Conservation (phyloP, 768 basidiomycete species). For the Hydnomerulius pinastri region DNA sequence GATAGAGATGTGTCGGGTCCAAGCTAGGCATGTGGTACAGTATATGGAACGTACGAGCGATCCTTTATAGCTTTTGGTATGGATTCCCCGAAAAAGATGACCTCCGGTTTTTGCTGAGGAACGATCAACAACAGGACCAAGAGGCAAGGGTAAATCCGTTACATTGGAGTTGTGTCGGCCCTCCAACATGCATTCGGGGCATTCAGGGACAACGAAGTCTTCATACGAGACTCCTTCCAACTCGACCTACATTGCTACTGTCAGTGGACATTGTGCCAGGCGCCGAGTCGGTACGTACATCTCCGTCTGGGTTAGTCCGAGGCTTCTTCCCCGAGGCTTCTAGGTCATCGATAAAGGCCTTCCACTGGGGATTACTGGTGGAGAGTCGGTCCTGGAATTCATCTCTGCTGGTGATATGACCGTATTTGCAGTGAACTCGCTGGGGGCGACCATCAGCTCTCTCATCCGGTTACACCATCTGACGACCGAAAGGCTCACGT, state of each 20-base stretch:
- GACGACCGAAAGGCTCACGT: conserved; percentile 46
- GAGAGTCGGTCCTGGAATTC: conserved; percentile 77
- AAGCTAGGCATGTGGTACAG: background rate
- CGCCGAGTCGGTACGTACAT: conserved; percentile 50
- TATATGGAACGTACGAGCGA: conserved; percentile 57
- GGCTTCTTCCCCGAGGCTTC: conserved; percentile 58
- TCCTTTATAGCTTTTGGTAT: conserved; percentile 66
- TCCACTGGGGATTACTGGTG: conserved; percentile 77
- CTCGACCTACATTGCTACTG: conserved; percentile 58
- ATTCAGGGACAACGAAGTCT: conserved; percentile 79
- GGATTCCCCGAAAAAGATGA: conserved; percentile 91
- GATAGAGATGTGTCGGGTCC: background rate
- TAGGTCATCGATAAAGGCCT: conserved; percentile 62
- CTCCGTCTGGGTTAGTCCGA: conserved; percentile 91
- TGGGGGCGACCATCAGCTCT: conserved; percentile 31
- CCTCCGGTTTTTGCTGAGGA: conserved; percentile 71
- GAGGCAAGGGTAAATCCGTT: conserved; percentile 12
- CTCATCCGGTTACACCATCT: background rate
- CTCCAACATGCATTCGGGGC: conserved; percentile 63
- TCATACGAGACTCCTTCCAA: conserved; percentile 76
- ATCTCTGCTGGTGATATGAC: conserved; percentile 67
- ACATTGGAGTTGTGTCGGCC: conserved; percentile 64
- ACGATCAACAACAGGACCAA: background rate
- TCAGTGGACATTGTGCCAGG: background rate
- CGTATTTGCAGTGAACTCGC: conserved; percentile 76